Conservation (phyloP, 257 asterid species). For the Mentha longifolia region DNA sequence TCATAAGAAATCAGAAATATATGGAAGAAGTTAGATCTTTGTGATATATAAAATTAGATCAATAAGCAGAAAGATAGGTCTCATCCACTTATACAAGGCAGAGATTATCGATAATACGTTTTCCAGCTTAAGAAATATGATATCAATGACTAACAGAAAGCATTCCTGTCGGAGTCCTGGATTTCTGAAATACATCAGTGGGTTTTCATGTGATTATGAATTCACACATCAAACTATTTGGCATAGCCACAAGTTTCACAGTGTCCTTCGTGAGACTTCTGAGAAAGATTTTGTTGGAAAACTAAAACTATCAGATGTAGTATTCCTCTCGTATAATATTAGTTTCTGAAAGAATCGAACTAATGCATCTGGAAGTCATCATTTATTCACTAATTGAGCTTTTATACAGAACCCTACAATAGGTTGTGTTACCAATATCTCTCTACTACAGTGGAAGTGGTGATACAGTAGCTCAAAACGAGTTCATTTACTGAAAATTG, state of each 20-base stretch:
- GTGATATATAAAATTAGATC: background rate
- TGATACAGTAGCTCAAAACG: slow-evolving; percentile 28
- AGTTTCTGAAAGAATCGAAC: slow-evolving; percentile 13
- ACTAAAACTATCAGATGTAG: background rate
- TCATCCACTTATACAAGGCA: background rate
- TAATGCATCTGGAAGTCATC: slow-evolving; percentile 18
- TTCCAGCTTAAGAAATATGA: too few species aligned
- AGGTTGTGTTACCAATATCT: slow-evolving; percentile 30
- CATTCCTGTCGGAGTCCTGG: too few species aligned
- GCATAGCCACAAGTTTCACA: background rate
- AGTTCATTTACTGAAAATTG: slow-evolving; percentile 27
- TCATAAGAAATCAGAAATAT: background rate
- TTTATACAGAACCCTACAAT: slow-evolving; percentile 22
- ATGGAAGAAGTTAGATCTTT: background rate
- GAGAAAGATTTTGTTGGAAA: background rate
- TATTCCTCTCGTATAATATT: background rate
- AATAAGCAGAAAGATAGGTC: background rate
- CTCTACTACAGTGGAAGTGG: slow-evolving; percentile 39
- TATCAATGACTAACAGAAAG: too few species aligned
- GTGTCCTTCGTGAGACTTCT: background rate
- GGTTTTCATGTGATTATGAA: background rate
- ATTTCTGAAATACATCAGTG: background rate
- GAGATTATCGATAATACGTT: background rate
- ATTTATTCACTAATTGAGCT: slow-evolving; percentile 33
- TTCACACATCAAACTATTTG: background rate